Percentiles rank a stretch among this genome's conserved stretches.
Evolutionary conservation across 208 protist species (phyloP).

Genomic region (Wallacemonas sp.): DNA sequence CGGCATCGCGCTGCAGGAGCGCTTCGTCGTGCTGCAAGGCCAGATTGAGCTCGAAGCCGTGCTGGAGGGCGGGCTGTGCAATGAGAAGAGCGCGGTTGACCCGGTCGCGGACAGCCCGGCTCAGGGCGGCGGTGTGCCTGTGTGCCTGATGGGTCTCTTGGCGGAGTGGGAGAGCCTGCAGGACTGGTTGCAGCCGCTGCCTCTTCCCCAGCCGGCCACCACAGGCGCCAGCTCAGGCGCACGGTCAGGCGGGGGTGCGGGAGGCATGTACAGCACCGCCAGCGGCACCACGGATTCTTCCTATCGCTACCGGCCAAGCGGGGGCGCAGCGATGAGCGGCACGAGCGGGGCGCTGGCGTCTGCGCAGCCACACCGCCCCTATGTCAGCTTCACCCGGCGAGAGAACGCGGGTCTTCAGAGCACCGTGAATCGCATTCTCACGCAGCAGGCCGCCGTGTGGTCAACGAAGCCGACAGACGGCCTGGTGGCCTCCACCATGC

Average conservation of each 20-base stretch:
- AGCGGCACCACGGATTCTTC: slow-evolving; percentile 2
- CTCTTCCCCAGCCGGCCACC: slow-evolving; percentile 22
- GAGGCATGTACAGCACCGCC: slow-evolving; percentile 6
- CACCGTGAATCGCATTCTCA: slow-evolving; percentile 75
- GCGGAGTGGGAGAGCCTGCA: slow-evolving; percentile 43
- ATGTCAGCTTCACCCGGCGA: slow-evolving; percentile 49
- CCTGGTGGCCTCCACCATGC: slow-evolving; percentile 35
- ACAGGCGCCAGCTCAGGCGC: background rate
- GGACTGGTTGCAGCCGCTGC: slow-evolving; percentile 32
- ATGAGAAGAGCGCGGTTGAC: slow-evolving; percentile 19
- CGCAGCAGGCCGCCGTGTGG: slow-evolving; percentile 32
- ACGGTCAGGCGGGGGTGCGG: background rate
- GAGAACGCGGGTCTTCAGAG: slow-evolving; percentile 57
- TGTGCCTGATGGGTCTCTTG: slow-evolving; percentile 31
- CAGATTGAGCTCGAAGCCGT: slow-evolving; percentile 43
- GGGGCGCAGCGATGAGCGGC: background rate
- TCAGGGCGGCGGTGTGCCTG: slow-evolving; percentile 20
- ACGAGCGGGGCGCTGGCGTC: slow-evolving; percentile 14
- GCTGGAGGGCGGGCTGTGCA: slow-evolving; percentile 24
- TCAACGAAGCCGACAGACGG: slow-evolving; percentile 44
- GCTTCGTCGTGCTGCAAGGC: slow-evolving; percentile 56
- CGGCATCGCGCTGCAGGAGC: slow-evolving; percentile 37
- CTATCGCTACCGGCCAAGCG: slow-evolving; percentile 9
- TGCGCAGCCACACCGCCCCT: slow-evolving; percentile 15
- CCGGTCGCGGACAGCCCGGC: slow-evolving; percentile 26